These are phyloP conservation scores for Mycena galopus DNA, from an alignment of 768 basidiomycete genomes.

Conservation along the genomic window DNA sequence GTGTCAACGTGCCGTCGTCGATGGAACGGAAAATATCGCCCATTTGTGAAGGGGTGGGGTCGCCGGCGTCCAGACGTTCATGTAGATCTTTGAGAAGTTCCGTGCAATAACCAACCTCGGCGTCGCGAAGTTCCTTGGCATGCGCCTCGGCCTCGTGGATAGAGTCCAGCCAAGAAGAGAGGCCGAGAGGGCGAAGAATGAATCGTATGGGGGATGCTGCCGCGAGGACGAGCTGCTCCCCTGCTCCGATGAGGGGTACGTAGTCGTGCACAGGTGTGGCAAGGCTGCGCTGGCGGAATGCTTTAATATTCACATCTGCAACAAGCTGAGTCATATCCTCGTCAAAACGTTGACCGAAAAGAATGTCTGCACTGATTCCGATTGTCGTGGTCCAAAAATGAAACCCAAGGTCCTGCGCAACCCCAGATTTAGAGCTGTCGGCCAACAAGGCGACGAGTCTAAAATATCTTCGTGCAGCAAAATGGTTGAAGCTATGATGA, in stretches of 20 bases:
- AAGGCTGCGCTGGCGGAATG: constrained; percentile 28
- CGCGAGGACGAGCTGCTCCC: background rate
- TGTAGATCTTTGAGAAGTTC: constrained; percentile 16
- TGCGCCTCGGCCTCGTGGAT: constrained; percentile 12
- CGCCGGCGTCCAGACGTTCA: constrained; percentile 24
- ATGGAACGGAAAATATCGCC: constrained; percentile 19
- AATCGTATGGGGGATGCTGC: background rate
- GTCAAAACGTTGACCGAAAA: constrained; percentile 23
- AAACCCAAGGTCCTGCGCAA: constrained; percentile 22
- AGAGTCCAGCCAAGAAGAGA: background rate
- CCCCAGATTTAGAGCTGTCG: constrained; percentile 22
- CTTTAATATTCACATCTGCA: constrained; percentile 24
- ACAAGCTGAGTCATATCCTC: constrained; percentile 11
- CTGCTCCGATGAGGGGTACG: constrained; percentile 15
- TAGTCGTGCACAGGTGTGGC: constrained; percentile 30
- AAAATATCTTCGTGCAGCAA: constrained; percentile 18
- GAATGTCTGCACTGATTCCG: constrained; percentile 21
- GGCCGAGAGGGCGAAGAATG: background rate
- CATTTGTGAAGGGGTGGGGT: constrained; percentile 21
- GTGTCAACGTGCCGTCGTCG: constrained; percentile 11
- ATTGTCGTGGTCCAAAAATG: constrained; percentile 25
- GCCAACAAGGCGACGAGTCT: constrained; percentile 14
- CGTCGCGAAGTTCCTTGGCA: constrained; percentile 19
- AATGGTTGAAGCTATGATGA: constrained; percentile 19
- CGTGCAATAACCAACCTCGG: constrained; percentile 22